These are phyloP conservation scores for Rhynchosporium secalis DNA, from an alignment of 2,329 filamentous ascomycete species.

Conservation along the genomic window DNA sequence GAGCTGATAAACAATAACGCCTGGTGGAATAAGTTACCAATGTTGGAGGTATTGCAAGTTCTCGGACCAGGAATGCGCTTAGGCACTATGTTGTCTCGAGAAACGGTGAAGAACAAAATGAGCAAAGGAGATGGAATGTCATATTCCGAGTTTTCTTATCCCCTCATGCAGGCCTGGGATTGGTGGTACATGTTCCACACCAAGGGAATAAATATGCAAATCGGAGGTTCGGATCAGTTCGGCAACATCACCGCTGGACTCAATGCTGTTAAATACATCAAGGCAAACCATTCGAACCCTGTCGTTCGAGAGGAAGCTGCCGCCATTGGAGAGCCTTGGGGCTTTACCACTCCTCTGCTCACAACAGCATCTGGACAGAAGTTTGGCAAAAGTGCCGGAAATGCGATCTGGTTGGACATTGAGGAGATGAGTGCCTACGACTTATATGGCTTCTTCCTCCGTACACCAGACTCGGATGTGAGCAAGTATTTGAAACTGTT, in stretches of 20 bases:
- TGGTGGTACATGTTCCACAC: constrained; percentile 84
- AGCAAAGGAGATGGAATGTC: constrained; percentile 90
- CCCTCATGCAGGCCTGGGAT: constrained; percentile 92
- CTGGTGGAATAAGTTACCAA: constrained; percentile 73
- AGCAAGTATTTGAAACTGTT: constrained; percentile 83
- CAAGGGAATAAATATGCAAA: constrained; percentile 74
- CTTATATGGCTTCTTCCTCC: constrained; percentile 86
- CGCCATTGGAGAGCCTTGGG: constrained; percentile 57
- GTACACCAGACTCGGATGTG: constrained; percentile 77
- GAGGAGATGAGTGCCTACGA: constrained; percentile 81
- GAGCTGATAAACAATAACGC: constrained; percentile 76
- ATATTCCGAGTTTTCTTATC: constrained; percentile 89
- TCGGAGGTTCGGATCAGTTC: constrained; percentile 93
- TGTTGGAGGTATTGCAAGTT: constrained; percentile 73
- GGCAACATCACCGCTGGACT: constrained; percentile 93
- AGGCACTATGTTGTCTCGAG: constrained; percentile 83
- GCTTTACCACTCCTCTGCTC: constrained; percentile 87
- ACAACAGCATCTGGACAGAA: constrained; percentile 85
- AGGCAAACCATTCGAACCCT: constrained; percentile 55
- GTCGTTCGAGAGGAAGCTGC: constrained; percentile 47
- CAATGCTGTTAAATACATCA: constrained; percentile 77
- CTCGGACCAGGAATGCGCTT: constrained; percentile 75
- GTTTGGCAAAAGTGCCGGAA: constrained; percentile 92
- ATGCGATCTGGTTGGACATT: constrained; percentile 88
- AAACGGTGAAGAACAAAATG: constrained; percentile 87